Base-by-base conservation (phyloP, 2,329 filamentous ascomycete genomes). In the Fusarium sp. region DNA sequence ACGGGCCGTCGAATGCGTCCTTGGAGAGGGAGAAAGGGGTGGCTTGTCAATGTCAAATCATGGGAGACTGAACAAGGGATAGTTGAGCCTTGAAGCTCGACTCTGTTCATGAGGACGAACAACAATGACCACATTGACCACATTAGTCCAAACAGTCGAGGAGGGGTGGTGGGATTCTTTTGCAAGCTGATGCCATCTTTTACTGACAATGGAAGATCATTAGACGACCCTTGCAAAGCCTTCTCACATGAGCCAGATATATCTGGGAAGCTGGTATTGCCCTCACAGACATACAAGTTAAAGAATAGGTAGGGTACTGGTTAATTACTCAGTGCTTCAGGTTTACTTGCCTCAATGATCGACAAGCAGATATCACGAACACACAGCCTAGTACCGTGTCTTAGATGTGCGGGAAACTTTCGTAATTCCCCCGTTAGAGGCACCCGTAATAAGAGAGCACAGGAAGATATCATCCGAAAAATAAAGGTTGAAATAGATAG, bases 381-480 rank as follows among this genome's bases (percentile, higher is more conserved):
- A 48, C 26, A 22, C 36, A 36, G 17, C 30, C 30, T 18, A 26
- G 39, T 20, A 34, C 14, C 11, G 18, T 47, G 26, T n/a, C 28
- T 57, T 22, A 14, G 24, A 36, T 20, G 22, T 14, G 13, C 26
- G n/a, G 42, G 26, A 34, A 18, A 32, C 39, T 34, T 24, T 52
- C 28, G 39, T n/a, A 24, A 58, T 47, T 14, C 44, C 42, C 22
- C 56, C 30, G 20, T 39, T 39, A 12, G 30, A 45, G 39, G 10
- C 28, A 61, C n/a, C 52, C 41, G 22, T 36, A 13, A 39, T 22
- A 48, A 38, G 20, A 54, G 18, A 34, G 22, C 24, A 32, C 8
- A 30, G 52, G 52, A 71, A 52, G 26, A 55, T 55, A 51, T 52
- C 60, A 34, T 63, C 62, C 72, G 67, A 61, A 34, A 58, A 61